These are phyloP conservation scores for Kodamaea restingae DNA, from an alignment of 805 yeast species.

Conservation along the genomic window DNA sequence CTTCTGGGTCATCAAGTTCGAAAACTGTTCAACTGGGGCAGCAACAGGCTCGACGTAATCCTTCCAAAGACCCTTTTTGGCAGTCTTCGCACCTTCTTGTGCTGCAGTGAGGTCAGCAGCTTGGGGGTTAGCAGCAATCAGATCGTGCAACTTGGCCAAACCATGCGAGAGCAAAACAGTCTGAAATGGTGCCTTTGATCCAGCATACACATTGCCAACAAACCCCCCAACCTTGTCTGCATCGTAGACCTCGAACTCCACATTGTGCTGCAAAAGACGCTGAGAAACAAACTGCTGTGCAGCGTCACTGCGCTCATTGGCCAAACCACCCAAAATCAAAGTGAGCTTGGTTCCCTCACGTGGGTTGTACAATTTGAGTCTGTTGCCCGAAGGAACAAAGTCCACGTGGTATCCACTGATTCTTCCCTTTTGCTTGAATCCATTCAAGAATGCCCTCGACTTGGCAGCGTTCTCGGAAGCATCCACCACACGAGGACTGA, in stretches of 20 bases:
- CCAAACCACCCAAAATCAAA: constrained; percentile 72
- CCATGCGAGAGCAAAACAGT: constrained; percentile 57
- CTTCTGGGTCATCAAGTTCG: constrained; percentile 22
- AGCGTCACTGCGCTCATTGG: constrained; percentile 38
- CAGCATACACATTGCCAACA: constrained; percentile 63
- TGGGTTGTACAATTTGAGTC: constrained; percentile 65
- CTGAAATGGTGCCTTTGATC: constrained; percentile 52
- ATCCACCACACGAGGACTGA: constrained; percentile 62
- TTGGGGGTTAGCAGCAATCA: constrained; percentile 52
- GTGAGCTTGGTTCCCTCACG: constrained; percentile 67
- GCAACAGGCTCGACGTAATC: constrained; percentile 45
- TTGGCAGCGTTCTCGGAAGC: constrained; percentile 72
- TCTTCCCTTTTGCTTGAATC: constrained; percentile 61
- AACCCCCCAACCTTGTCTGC: constrained; percentile 79
- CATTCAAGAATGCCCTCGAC: constrained; percentile 69
- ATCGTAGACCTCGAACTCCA: constrained; percentile 62
- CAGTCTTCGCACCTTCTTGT: constrained; percentile 55
- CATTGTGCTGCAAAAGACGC: constrained; percentile 66
- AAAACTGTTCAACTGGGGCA: constrained; percentile 19
- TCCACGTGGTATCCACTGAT: constrained; percentile 68
- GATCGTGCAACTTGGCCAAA: constrained; percentile 58
- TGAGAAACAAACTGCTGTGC: constrained; percentile 53
- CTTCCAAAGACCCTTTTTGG: constrained; percentile 64
- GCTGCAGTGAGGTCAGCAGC: constrained; percentile 54
- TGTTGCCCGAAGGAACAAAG: constrained; percentile 60